A percentile compares a stretch with the other conserved stretches of the same genome.
phyloP scores from a whole-genome alignment of 768 basidiomycete genomes.

The Auricularia sp. region DNA sequence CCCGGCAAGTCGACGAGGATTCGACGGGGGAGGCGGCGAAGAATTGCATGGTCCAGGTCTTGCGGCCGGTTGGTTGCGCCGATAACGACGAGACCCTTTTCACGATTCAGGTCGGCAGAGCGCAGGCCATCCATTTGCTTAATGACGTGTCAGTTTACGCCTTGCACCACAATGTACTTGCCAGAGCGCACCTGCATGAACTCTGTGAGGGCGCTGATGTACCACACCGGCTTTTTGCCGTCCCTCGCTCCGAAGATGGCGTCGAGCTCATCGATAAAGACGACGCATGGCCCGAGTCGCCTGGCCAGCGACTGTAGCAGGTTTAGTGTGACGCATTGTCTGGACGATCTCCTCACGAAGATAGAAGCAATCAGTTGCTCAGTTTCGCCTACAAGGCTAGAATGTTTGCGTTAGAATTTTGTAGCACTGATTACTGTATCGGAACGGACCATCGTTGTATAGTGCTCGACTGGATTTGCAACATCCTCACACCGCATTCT shows the following conservation, averaged over 20 bases:
- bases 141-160: not conserved
- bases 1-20: conserved; percentile 30
- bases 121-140: conserved; percentile 30
- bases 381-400: conserved; percentile 10
- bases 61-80: conserved; percentile 23
- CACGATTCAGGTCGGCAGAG: conserved; percentile 16
- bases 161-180: not conserved
- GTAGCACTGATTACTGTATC: not conserved
- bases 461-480: conserved; percentile 25
- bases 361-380: conserved; percentile 16
- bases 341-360: conserved; percentile 8
- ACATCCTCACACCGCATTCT: conserved; percentile 31
- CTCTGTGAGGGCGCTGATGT: conserved; percentile 20
- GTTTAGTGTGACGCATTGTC: not conserved
- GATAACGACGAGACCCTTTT: conserved; percentile 24
- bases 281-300: conserved; percentile 27
- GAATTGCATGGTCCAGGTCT: conserved; percentile 25
- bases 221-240: conserved; percentile 17
- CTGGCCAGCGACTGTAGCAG: conserved; percentile 27
- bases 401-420: not conserved
- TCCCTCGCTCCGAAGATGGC: conserved; percentile 25
- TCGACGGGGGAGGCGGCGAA: conserved; percentile 28
- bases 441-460: conserved; percentile 16
- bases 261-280: conserved; percentile 34
- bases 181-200: conserved; percentile 9